Conservation (phyloP, 2,329 filamentous ascomycete species). For the Nigrograna mackinnonii region DNA sequence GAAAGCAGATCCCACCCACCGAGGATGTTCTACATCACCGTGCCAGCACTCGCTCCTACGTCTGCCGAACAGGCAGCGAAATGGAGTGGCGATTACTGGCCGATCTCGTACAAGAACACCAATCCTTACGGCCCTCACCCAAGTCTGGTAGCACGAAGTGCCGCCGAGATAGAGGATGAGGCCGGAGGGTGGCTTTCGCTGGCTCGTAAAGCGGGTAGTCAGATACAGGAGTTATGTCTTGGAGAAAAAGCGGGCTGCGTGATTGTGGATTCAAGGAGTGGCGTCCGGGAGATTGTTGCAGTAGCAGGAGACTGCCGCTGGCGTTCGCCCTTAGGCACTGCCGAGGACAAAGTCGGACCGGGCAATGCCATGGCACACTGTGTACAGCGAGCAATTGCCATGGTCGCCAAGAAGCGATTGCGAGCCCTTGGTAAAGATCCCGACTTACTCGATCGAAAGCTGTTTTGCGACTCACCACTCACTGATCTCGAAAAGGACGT, state of each 20-base stretch:
- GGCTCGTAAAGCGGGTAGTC: constrained; percentile 65
- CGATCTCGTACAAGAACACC: constrained; percentile 82
- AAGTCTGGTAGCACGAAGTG: constrained; percentile 70
- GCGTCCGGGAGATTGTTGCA: constrained; percentile 63
- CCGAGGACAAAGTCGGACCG: constrained; percentile 38
- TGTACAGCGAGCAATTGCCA: constrained; percentile 77
- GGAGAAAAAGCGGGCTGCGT: constrained; percentile 76
- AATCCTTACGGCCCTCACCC: constrained; percentile 86
- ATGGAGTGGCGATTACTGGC: constrained; percentile 81
- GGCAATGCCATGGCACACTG: constrained; percentile 81
- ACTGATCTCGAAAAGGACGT: constrained; percentile 67
- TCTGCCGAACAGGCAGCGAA: constrained; percentile 73
- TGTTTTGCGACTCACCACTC: constrained; percentile 70
- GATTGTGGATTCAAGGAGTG: constrained; percentile 64
- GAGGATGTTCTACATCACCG: constrained; percentile 65
- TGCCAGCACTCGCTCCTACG: constrained; percentile 74
- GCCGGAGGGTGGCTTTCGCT: constrained; percentile 69
- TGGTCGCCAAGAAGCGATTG: constrained; percentile 68
- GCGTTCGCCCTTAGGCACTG: constrained; percentile 45
- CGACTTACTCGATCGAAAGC: constrained; percentile 1
- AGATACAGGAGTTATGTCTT: constrained; percentile 60
- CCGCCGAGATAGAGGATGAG: constrained; percentile 68
- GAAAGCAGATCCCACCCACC: constrained; percentile 42
- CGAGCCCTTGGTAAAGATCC: constrained; percentile 37
- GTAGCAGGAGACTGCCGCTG: constrained; percentile 78